phyloP scores from a whole-genome alignment of 2,329 filamentous ascomycete species.

The Didymosphaeria variabile region DNA sequence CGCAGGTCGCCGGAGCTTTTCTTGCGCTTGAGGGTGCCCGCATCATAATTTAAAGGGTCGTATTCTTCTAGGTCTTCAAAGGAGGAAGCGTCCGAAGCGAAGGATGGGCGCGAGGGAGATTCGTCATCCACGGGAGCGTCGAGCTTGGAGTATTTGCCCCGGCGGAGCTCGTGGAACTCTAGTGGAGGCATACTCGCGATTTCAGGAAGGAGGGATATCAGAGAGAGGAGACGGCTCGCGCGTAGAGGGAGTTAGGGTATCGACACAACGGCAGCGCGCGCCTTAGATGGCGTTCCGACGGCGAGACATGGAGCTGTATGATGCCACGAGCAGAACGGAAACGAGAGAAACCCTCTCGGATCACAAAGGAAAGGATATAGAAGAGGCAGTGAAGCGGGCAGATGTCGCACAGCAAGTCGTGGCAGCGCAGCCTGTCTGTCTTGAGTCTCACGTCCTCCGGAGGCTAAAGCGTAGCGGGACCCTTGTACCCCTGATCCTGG shows the following conservation, averaged over 20 bases:
- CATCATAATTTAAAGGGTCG: slow-evolving; percentile 56
- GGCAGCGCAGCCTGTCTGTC: slow-evolving; percentile 1
- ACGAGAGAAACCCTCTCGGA: background rate
- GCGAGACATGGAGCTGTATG: slow-evolving; percentile 22
- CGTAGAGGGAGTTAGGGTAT: slow-evolving; percentile 12
- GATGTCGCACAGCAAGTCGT: slow-evolving; percentile 15
- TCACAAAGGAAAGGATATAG: background rate
- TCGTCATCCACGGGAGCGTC: slow-evolving; percentile 47
- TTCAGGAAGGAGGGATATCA: background rate
- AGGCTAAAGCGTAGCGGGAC: background rate
- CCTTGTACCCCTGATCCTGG: slow-evolving; percentile 13
- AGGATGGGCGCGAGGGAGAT: slow-evolving; percentile 48
- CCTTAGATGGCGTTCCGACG: slow-evolving; percentile 19
- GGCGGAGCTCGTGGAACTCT: slow-evolving; percentile 45
- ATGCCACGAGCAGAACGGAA: slow-evolving; percentile 11
- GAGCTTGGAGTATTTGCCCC: slow-evolving; percentile 50
- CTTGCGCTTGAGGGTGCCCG: slow-evolving; percentile 52
- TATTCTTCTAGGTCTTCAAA: slow-evolving; percentile 56
- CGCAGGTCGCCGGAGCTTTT: slow-evolving; percentile 48
- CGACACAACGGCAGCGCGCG: slow-evolving; percentile 25
- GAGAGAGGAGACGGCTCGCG: slow-evolving; percentile 6
- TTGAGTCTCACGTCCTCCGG: background rate
- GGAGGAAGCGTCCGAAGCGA: slow-evolving; percentile 47
- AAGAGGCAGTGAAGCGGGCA: background rate
- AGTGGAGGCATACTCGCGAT: slow-evolving; percentile 33